Conservation (phyloP, 108 stramenopile genomes). For the Skeletonema potamos region DNA sequence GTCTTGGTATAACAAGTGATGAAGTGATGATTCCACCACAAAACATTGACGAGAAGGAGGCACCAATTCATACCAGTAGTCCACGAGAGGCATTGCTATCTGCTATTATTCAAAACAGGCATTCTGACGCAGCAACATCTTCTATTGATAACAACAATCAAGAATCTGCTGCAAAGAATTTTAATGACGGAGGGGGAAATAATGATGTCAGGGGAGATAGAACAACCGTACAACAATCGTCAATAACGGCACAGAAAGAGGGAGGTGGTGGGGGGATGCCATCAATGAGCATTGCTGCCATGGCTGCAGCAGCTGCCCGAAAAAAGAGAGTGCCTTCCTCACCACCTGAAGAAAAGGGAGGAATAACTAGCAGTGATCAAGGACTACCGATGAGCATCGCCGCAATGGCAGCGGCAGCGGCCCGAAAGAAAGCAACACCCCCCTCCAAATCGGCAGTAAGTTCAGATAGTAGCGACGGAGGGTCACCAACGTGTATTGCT, state of each 20-base stretch:
- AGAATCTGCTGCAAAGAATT: too few species aligned
- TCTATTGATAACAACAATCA: too few species aligned
- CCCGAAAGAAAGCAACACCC: not conserved
- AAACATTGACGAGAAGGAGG: too few species aligned
- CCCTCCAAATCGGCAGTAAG: not conserved
- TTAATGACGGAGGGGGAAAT: not conserved
- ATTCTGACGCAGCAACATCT: too few species aligned
- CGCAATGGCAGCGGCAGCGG: not conserved
- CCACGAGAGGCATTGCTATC: too few species aligned
- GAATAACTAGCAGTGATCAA: not conserved
- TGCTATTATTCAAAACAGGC: too few species aligned
- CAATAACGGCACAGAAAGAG: not conserved
- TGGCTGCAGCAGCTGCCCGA: not conserved
- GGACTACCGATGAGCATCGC: not conserved
- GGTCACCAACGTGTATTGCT: not conserved
- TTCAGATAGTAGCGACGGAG: not conserved
- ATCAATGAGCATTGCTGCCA: not conserved
- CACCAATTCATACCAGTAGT: too few species aligned
- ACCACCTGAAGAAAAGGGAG: not conserved
- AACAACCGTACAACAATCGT: not conserved
- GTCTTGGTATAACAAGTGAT: too few species aligned
- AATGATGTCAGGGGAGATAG: not conserved
- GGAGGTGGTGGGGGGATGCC: not conserved
- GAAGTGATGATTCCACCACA: too few species aligned
- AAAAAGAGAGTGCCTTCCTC: not conserved